Base-by-base conservation (phyloP, 2,329 filamentous ascomycete genomes). In the Esteya vermicola region DNA sequence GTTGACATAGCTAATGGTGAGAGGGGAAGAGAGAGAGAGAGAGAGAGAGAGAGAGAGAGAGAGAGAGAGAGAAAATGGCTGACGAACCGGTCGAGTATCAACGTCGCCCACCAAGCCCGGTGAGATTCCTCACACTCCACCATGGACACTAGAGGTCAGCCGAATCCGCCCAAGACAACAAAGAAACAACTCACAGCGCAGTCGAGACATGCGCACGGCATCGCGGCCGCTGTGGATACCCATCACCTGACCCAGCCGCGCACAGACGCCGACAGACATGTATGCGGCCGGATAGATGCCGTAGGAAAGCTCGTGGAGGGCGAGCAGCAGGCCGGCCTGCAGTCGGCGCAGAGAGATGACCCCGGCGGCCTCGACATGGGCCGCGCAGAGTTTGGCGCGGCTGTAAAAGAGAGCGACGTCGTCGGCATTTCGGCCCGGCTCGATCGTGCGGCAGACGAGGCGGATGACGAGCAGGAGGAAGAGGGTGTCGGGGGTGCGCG, bases 281-380 rank as follows among this genome's bases (percentile, higher is more conserved):
- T 40, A 47, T 7, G 45, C 45, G 2, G 45, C 37, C 14, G 45
- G 45, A 26, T 41, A 44, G 30, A 44, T 12, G 6, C 37, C 44
- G 10, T 40, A 23, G 3, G 34, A 23, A 4, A 47, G n/a, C 32
- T 47, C 45, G 35, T 46, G 40, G 32, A 39, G 35, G 14, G 39
- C 33, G 6, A 47, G 27, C 8, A 47, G 36, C 20, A 47, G 40
- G 3, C 22, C 13, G 6, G 33, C 40, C 30, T 47, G 45, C 14
- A 47, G 40, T 1, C 43, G 31, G 9, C 36, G 35, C 6, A 41
- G 9, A 3, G 45, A 43, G 14, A 44, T 9, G 25, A 42, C 7
- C 7, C 43, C 45, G 14, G 32, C 25, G 2, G 40, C 27, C n/a
- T 47, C 45, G 6, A 47, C 10, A n/a, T 16, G 20, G 25, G 36